phyloP scores from a whole-genome alignment of 768 basidiomycete species.

The Cyathus striatus region DNA sequence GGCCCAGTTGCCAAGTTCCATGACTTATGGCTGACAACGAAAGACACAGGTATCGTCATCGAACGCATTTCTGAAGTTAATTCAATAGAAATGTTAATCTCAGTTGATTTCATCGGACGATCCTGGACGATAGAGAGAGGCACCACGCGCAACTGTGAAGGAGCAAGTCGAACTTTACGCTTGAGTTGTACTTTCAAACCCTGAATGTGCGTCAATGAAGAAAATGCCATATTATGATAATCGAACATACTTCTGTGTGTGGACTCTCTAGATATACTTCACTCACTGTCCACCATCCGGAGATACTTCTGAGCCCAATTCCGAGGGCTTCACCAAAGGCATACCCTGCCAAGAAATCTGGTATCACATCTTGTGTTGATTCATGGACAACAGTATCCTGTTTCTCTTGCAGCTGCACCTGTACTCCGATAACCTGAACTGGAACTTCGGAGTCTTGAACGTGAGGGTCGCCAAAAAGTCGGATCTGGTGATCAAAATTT shows the following conservation, averaged over 20 bases:
- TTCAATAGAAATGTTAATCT: constrained; percentile 32
- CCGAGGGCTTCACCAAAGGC: constrained; percentile 72
- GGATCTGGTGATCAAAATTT: constrained; percentile 43
- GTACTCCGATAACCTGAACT: constrained; percentile 49
- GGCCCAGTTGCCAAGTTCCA: constrained; percentile 34
- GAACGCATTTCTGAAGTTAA: constrained; percentile 19
- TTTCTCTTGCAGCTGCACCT: constrained; percentile 33
- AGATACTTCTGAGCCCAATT: constrained; percentile 49
- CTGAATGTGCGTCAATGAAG: constrained; percentile 12
- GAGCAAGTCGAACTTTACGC: constrained; percentile 37
- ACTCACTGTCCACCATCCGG: constrained; percentile 53
- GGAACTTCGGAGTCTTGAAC: constrained; percentile 38
- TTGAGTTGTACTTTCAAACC: constrained; percentile 22
- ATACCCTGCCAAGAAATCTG: constrained; percentile 71
- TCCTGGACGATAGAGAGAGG: constrained; percentile 46
- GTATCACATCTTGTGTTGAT: constrained; percentile 47
- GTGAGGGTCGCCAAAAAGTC: constrained; percentile 77
- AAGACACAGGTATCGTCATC: constrained; percentile 21
- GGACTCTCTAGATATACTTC: constrained; percentile 6
- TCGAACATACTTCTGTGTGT: constrained; percentile 5
- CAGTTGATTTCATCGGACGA: constrained; percentile 22
- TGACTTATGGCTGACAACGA: constrained; percentile 41
- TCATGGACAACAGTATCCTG: constrained; percentile 30
- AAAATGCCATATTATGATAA: background rate
- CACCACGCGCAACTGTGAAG: constrained; percentile 58